A percentile compares a stretch with the other conserved stretches of the same genome.
Evolutionary conservation across 345 rosid species (phyloP).

Genomic region (Eucalyptus camaldulensis): DNA sequence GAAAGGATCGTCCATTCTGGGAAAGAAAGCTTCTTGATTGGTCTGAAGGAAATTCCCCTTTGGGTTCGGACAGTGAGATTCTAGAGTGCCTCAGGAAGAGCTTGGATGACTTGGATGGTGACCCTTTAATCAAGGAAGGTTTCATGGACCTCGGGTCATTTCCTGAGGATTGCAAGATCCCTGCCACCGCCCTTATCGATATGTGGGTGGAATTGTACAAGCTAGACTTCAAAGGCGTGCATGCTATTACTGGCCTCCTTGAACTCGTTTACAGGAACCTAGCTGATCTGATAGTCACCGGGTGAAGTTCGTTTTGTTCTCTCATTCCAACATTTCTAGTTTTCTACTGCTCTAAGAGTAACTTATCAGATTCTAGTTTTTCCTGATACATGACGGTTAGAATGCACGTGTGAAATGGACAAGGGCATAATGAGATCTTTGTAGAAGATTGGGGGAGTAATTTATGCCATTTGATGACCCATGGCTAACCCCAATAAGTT

Average conservation of each 20-base stretch:
- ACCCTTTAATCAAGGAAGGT: conserved; percentile 14
- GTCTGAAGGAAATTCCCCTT: too few relatives aligned
- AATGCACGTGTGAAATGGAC: too few relatives aligned
- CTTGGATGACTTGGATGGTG: neutral
- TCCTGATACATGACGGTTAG: neutral
- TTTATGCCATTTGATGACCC: too few relatives aligned
- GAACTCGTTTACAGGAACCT: conserved; percentile 33
- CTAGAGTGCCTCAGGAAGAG: conserved; percentile 29
- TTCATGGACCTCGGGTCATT: conserved; percentile 52
- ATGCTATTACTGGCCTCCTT: conserved; percentile 13
- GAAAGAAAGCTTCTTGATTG: neutral
- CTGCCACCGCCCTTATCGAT: too few relatives aligned
- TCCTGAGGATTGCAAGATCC: conserved; percentile 18
- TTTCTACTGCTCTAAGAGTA: neutral
- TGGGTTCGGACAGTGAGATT: conserved; percentile 6
- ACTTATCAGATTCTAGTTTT: too few relatives aligned
- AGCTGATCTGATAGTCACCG: conserved; percentile 3
- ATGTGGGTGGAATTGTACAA: too few relatives aligned
- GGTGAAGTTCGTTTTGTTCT: neutral
- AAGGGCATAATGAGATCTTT: too few relatives aligned
- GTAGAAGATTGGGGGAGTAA: too few relatives aligned
- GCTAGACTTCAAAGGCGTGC: neutral
- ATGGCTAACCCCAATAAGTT: too few relatives aligned
- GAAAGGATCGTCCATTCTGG: neutral
- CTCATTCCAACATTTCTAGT: neutral